Base-by-base conservation (phyloP, 1,284 basidiomycete genomes). In the Boletellus deceptivus region DNA sequence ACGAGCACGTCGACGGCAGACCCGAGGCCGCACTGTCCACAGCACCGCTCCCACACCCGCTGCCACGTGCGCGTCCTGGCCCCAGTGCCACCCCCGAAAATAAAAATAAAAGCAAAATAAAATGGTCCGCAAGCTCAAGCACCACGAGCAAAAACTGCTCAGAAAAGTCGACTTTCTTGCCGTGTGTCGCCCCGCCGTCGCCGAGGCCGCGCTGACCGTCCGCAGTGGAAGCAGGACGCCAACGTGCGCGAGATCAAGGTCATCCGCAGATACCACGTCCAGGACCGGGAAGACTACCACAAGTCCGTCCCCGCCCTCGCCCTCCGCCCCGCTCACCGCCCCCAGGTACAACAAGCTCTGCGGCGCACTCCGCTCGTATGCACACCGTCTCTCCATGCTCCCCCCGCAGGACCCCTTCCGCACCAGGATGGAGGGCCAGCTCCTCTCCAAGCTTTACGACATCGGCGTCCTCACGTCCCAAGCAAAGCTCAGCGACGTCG, bases 361-460 rank as follows among this genome's bases (percentile, higher is more conserved):
- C 59, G 97, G 97, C 39, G 83, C 88, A 9, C 75, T 98, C 38
- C 84, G 93, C 38, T 84, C 88, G 14, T 84, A 91, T 64, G 89
- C 93, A 1, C 93, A 98, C 70, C 84, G 92, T 20, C 70, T 98
- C 52, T 89, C 94, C 35, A 77, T 93, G 33, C 81, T 99, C 7
- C 92, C 96, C 0, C 79, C 93, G 0, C 83, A 92, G 56, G 96
- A 99, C 71, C 90, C 94, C 2, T 94, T 93, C 71, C 82, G 97
- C 20, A 59, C 83, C 14, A 83, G 87, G 56, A 91, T 91, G 81
- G 92, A 99, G 72, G 82, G 75, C 34, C 86, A 91, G 61, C 78
- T 99, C 43, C 82, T 99, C 46, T 86, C 89, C 59, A 99, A 99
- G 71, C 82, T 98, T 53, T 99, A 98, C 75, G 97, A 99, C 72